phyloP scores from a whole-genome alignment of 257 asterid species.

The Solanum neorickii region DNA sequence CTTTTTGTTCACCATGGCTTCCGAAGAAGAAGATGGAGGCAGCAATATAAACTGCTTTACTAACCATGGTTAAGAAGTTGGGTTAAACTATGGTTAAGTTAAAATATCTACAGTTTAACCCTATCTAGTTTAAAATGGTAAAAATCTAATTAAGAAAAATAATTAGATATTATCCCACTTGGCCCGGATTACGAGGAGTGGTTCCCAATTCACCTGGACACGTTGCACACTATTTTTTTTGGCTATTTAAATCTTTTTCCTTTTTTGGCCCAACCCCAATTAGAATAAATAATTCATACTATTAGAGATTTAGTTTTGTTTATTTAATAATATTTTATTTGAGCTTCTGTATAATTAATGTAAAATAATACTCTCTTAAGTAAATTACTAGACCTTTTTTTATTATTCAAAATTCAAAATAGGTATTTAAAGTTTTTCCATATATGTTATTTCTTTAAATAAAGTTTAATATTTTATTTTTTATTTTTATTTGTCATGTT shows the following conservation, averaged over 20 bases:
- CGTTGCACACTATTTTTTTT: not conserved
- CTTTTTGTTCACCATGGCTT: not conserved
- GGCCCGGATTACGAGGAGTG: not conserved
- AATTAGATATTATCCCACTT: not conserved
- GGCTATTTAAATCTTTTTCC: not conserved
- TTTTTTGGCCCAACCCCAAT: not conserved
- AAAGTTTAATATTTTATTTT: too few relatives aligned
- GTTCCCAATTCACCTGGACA: conserved; percentile 9
- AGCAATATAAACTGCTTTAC: conserved; percentile 30
- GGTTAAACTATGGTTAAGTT: conserved; percentile 26
- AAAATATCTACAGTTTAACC: conserved; percentile 15
- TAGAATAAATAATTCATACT: too few relatives aligned
- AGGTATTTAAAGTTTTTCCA: too few relatives aligned
- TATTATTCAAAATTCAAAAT: too few relatives aligned
- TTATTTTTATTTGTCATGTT: too few relatives aligned
- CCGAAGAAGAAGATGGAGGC: not conserved
- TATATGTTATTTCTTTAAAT: too few relatives aligned
- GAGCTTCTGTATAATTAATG: too few relatives aligned
- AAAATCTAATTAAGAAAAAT: not conserved
- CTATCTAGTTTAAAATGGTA: not conserved
- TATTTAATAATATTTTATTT: too few relatives aligned
- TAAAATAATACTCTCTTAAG: not conserved
- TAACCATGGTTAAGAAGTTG: conserved; percentile 28
- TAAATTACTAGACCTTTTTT: too few relatives aligned
- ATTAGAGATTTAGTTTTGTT: too few relatives aligned